Base-by-base conservation (phyloP, 345 rosid species). In the Toxicodendron radicans region DNA sequence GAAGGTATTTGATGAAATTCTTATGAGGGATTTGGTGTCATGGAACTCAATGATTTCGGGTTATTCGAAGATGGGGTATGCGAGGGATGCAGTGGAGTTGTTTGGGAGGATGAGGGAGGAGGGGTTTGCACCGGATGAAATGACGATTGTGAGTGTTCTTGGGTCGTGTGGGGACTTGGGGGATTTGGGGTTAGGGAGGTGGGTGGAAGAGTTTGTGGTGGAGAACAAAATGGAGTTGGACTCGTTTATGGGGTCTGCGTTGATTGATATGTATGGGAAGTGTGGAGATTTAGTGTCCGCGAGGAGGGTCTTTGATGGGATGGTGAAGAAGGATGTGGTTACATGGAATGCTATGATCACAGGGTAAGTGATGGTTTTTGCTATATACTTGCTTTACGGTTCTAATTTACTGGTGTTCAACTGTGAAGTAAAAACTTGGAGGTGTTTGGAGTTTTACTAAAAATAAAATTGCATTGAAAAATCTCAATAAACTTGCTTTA, bases 41-140 rank as follows among this genome's bases (percentile, higher is more conserved):
- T 94, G 97, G 98, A 90, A 91, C 80, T 92, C 97, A 6, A 91
- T 94, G 97, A 91, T 94, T 66, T 88, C 97, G 0, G 97, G 93
- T 79, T 92, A 91, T 76, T 82, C 92, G 32, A 82, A 84, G 70
- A 84, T 81, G 88, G 97, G 98, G 10, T 70, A 76, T 58, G 83
- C 90, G 0, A 79, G 43, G 30, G 87, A 94, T 11, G 93, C 97
- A 0, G 81, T 92, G 75, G 83, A 70, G 70, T 76, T 94, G 83
- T 88, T 94, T 83, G 61, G 70, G 76, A 66, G 73, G 66, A 91
- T 94, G 98, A 83, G 74, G 72, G 85, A 82, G n/a, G 79, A 77
- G 43, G 97, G 90, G 43, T 73, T 90, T 81, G 81, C 75, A 65
- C 93, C 91, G 24, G 89, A 79, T 73, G 97, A 94, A 83, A 92